phyloP scores from a whole-genome alignment of 441 rosid genomes.

The Eutrema salsugineum region DNA sequence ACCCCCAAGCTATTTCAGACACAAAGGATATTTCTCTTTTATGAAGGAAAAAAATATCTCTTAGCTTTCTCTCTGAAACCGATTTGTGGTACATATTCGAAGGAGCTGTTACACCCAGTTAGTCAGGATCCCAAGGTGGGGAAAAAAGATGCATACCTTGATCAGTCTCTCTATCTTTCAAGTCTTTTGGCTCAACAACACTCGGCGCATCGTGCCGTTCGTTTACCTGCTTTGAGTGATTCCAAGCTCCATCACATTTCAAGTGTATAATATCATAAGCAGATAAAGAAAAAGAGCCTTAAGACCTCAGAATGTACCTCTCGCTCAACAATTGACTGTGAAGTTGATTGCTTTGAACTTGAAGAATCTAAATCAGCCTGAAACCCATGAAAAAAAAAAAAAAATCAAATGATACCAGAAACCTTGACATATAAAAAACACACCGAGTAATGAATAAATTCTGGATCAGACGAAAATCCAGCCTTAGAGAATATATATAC shows the following conservation, averaged over 20 bases:
- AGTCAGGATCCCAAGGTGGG: too few relatives aligned
- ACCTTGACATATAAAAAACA: not conserved
- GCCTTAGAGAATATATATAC: not conserved
- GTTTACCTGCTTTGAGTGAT: constrained; percentile 27
- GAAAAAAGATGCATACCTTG: constrained; percentile 32
- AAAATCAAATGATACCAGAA: not conserved
- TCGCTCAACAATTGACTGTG: constrained; percentile 36
- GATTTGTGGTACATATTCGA: too few relatives aligned
- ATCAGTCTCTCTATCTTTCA: constrained; percentile 28
- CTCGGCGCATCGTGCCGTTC: constrained; percentile 57
- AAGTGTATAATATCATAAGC: not conserved
- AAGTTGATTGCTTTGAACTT: constrained; percentile 49
- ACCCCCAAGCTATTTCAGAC: too few relatives aligned
- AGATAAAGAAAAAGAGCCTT: not conserved
- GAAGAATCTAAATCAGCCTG: constrained; percentile 62
- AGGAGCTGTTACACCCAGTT: too few relatives aligned
- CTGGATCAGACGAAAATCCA: not conserved
- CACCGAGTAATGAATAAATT: not conserved
- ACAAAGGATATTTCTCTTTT: too few relatives aligned
- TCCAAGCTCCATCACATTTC: constrained; percentile 4
- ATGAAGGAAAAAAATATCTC: too few relatives aligned
- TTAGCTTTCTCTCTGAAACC: too few relatives aligned
- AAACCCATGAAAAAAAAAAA: not conserved
- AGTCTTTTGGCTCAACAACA: constrained; percentile 30
- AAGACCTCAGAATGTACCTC: constrained; percentile 25